Percentiles rank a stretch among this genome's conserved stretches.
phyloP scores from a whole-genome alignment of 1,284 basidiomycete genomes.

The Rhodotorula sp. region DNA sequence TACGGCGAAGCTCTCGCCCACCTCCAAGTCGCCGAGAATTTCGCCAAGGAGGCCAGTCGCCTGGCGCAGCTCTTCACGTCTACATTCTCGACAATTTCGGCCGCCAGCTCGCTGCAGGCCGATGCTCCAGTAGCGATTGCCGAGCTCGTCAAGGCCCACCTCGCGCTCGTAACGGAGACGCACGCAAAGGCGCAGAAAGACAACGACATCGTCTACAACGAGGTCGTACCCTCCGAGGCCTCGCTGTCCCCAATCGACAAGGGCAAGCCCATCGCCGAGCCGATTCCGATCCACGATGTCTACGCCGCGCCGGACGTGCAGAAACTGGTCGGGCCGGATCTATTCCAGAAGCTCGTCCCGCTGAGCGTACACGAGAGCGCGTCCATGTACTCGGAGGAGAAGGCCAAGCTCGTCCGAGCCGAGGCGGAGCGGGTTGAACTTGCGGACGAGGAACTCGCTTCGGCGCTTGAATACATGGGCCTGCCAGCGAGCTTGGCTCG shows the following conservation, averaged over 20 bases:
- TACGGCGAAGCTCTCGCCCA: conserved; percentile 85
- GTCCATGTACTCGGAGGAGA: conserved; percentile 96
- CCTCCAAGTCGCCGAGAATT: conserved; percentile 70
- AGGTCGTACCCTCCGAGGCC: conserved; percentile 78
- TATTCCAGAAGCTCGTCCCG: conserved; percentile 85
- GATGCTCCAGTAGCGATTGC: conserved; percentile 75
- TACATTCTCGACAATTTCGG: conserved; percentile 63
- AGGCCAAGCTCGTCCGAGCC: conserved; percentile 87
- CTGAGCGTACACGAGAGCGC: conserved; percentile 94
- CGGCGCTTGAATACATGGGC: conserved; percentile 77
- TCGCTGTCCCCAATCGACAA: conserved; percentile 79
- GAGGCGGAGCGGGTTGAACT: conserved; percentile 84
- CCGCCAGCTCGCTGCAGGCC: conserved; percentile 63
- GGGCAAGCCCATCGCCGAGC: conserved; percentile 64
- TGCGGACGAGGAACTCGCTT: conserved; percentile 75
- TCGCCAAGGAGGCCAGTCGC: conserved; percentile 80
- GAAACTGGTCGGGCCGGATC: conserved; percentile 87
- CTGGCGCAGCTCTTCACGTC: conserved; percentile 69
- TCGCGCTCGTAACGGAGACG: conserved; percentile 71
- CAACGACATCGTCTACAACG: conserved; percentile 98
- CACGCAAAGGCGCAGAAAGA: conserved; percentile 76
- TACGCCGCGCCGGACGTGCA: conserved; percentile 89
- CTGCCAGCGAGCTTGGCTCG: conserved; percentile 72
- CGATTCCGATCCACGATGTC: conserved; percentile 89
- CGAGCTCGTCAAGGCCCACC: conserved; percentile 80